Evolutionary conservation across 371 early-diverging fungal genomes (phyloP), one percentile per base, ranked within the genome.

Genomic region (Mortierella sp.): DNA sequence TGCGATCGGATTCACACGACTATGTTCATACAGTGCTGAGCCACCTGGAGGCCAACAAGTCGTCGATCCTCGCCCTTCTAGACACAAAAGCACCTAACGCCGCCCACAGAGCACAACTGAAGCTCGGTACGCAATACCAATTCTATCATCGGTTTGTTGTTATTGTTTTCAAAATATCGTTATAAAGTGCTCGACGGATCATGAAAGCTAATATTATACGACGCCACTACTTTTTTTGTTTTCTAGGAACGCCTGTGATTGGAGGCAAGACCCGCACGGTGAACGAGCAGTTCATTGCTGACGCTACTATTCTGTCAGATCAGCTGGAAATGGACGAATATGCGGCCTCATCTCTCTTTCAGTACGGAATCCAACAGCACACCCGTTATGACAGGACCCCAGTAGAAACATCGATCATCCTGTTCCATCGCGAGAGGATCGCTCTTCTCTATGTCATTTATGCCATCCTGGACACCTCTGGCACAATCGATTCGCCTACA

Each of bases 321-420:
- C 92, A 96, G 76, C 91, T 98, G 57, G 90, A 93, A 34, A 90
- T 97, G 68, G 94, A 95, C 84, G 97, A 97, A 84, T 89, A 93
- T 79, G 84, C 92, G 7, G 97, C 97, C 14, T 92, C 96, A 1
- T 89, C 94, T 1, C 88, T 97, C 8, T 89, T 97, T 58, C 92
- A 94, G 75, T 80, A 91, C 76, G 97, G 94, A 0, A 87, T 92
- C 48, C 81, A 89, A 14, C 89, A 90, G 48, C 84, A 90, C 68
- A 84, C 91, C 38, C 80, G 89, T 73, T 92, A 89, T 54, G 92
- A 93, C 78, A 88, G 92, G 38, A 89, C 91, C n/a, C 84, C 92
- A 0, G 88, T 94, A 42, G 95, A 96, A 74, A 91, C 94, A 0
- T 95, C 97, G 0, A 92, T 97, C 8, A 78, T 90, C 21, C 77